These are phyloP conservation scores for Globisporangium cystogenes DNA, from an alignment of 352 stramenopile species.

Conservation along the genomic window DNA sequence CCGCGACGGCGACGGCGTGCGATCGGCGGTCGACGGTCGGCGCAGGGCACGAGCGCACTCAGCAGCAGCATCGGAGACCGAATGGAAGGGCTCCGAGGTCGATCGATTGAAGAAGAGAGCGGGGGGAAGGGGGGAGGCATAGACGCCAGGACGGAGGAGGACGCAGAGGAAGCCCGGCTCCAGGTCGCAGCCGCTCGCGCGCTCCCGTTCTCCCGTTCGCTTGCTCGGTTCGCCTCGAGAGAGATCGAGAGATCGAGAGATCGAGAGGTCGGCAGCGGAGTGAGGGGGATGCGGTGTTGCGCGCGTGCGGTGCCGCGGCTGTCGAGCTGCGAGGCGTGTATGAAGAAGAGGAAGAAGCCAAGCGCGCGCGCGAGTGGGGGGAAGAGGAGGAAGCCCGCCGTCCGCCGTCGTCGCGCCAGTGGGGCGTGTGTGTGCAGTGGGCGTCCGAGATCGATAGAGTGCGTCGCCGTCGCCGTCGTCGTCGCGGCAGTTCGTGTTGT, in stretches of 20 bases:
- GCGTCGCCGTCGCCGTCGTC: neutral
- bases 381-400: neutral
- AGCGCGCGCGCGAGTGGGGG: neutral
- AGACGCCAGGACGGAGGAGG: neutral
- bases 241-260: neutral
- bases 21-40: neutral
- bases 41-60: slow-evolving; percentile 1
- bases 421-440: slow-evolving; percentile 1
- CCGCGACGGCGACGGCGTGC: neutral
- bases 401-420: neutral
- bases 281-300: neutral
- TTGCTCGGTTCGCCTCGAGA: neutral
- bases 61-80: slow-evolving; percentile 9
- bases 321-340: neutral
- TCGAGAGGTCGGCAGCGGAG: neutral
- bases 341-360: neutral
- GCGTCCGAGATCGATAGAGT: slow-evolving; percentile 3
- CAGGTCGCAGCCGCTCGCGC: neutral
- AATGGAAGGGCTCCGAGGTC: slow-evolving; percentile 15
- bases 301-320: neutral
- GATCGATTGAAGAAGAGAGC: slow-evolving; percentile 2
- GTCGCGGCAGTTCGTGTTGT: slow-evolving; percentile 1
- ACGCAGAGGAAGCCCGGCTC: neutral
- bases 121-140: too few species aligned
- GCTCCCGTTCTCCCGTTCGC: neutral